Evolutionary conservation across 2,329 filamentous ascomycete genomes (phyloP).

Genomic region (Proliferodiscus dingleyae): DNA sequence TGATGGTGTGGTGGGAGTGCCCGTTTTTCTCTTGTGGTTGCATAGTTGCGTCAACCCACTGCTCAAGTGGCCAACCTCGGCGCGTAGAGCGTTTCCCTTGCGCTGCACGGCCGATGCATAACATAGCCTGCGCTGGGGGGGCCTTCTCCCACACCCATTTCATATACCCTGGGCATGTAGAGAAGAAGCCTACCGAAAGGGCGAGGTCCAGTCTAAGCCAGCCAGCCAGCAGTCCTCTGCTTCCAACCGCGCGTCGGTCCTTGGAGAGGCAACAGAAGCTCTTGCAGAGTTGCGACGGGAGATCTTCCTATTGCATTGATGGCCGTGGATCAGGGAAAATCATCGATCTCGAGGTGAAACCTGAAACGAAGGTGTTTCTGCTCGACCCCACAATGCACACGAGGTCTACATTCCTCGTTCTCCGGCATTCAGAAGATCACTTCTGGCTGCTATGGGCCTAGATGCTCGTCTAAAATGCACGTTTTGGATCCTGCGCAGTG

Average conservation of each 20-base stretch:
- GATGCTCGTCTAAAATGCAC: background rate
- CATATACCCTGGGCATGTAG: background rate
- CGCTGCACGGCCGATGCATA: background rate
- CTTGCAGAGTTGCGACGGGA: background rate
- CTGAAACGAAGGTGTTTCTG: conserved; percentile 1
- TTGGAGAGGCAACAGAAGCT: background rate
- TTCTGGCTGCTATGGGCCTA: background rate
- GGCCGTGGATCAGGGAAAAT: background rate
- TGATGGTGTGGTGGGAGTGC: conserved; percentile 5
- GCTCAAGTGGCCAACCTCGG: background rate
- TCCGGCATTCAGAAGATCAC: background rate
- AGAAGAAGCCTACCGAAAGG: background rate
- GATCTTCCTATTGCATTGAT: background rate
- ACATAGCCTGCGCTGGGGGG: no score
- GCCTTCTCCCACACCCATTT: background rate
- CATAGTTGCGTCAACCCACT: background rate
- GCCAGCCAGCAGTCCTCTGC: background rate
- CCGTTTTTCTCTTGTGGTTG: no score
- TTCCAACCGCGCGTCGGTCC: background rate
- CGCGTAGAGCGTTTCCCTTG: background rate
- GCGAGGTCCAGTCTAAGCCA: background rate
- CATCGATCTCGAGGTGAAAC: background rate
- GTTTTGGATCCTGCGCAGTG: background rate
- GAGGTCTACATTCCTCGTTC: background rate
- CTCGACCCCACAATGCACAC: background rate